Base-by-base conservation (phyloP, 306 rosid genomes). In the Rosa chinensis region DNA sequence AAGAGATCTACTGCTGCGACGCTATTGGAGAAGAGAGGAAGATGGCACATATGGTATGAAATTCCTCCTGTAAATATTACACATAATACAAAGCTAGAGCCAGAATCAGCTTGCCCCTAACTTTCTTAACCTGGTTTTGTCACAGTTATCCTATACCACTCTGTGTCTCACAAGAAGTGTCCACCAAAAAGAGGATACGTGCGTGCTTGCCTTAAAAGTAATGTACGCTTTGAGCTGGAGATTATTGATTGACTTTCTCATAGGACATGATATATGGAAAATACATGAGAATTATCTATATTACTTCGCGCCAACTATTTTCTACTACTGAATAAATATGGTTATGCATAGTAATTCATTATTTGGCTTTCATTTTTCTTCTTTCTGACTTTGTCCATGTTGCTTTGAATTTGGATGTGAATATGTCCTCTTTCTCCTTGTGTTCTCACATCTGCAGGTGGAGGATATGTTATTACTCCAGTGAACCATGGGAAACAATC, bases 11-110 rank as follows among this genome's bases (percentile, higher is more conserved):
- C 76, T 94, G 62, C 6, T 94, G 77, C 80, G 87, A 21, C 97
- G 98, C 52, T 94, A 94, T 52, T 94, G 98, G 98, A 94, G 98
- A 84, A 88, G 98, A 78, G 97, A 94, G 80, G 97, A 94, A 17
- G 97, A 92, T 87, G 98, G 98, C 74, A 90, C 98, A 87, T 94
- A 94, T 77, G 97, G 98, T 94, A 85, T 4, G 58, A 40, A 73
- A 55, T 28, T 72, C 79, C 23, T 76, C 59, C 69, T 67, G 62
- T 42, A 50, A 75, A 70, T 52, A 52, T 17, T 50, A 58, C 17
- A 25, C 32, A 43, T 32, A 64, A 49, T n/a, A 59, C 16, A 28
- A 32, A 77, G 61, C 39, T 75, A 62, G 52, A 59, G 76, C 50
- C 74, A 49, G 43, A 61, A 23, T 59, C 79, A 73, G 55, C 62